Evolutionary conservation across 805 yeast genomes (phyloP).

Genomic region (Lachancea quebecensis): DNA sequence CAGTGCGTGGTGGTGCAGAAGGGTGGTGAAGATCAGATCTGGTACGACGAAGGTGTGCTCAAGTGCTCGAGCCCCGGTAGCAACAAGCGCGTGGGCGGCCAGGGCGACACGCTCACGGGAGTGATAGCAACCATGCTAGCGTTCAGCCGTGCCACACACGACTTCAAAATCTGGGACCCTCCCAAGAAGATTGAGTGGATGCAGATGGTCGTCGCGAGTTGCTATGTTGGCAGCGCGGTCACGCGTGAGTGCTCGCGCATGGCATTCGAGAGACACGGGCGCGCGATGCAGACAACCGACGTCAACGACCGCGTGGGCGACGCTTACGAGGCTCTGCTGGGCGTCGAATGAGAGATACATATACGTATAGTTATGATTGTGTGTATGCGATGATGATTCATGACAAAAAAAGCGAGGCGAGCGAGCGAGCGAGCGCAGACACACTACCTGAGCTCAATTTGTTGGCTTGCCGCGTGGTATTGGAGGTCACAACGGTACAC

Average conservation of each 20-base stretch:
- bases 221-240: conserved; percentile 63
- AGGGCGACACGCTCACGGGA: conserved; percentile 91
- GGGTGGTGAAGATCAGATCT: conserved; percentile 57
- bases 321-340: conserved; percentile 37
- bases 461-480: no score
- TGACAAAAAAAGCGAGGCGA: not conserved
- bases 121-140: conserved; percentile 73
- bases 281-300: conserved; percentile 84
- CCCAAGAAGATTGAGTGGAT: conserved; percentile 32
- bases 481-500: no score
- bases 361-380: not conserved
- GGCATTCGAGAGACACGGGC: conserved; percentile 59
- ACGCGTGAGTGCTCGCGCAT: conserved; percentile 57
- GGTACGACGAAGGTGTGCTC: conserved; percentile 35
- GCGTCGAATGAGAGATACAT: not conserved
- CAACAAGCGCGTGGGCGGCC: conserved; percentile 84
- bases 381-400: not conserved
- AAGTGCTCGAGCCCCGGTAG: conserved; percentile 53
- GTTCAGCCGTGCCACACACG: conserved; percentile 67
- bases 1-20: conserved; percentile 47
- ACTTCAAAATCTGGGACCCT: conserved; percentile 51
- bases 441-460: no score
- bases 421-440: no score
- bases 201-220: conserved; percentile 42
- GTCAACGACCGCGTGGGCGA: conserved; percentile 60